Conservation (phyloP, 2,329 filamentous ascomycete genomes). For the Cladosporium oxysporum region DNA sequence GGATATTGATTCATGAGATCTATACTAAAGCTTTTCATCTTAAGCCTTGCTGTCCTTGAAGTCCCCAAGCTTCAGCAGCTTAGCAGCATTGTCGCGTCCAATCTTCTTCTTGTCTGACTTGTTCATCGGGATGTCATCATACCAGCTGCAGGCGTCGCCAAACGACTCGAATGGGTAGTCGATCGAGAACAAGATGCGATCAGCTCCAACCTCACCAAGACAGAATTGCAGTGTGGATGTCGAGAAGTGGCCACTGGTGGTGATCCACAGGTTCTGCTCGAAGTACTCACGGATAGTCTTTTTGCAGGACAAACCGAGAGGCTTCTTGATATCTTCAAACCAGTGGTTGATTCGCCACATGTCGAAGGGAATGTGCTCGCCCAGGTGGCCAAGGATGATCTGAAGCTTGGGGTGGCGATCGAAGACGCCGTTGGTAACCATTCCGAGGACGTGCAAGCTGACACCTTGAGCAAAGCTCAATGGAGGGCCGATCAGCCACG, state of each 20-base stretch:
- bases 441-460: constrained; percentile 57
- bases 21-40: neutral
- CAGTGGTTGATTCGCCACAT: constrained; percentile 47
- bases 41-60: constrained; percentile 22
- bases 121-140: constrained; percentile 29
- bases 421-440: constrained; percentile 54
- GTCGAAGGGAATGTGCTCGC: constrained; percentile 54
- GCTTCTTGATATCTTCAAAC: constrained; percentile 58
- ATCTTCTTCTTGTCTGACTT: constrained; percentile 29
- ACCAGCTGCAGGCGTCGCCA: constrained; percentile 35
- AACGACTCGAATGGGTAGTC: constrained; percentile 37
- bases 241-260: constrained; percentile 59
- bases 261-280: constrained; percentile 58
- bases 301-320: constrained; percentile 51
- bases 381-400: constrained; percentile 52
- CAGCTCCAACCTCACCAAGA: constrained; percentile 48
- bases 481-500: constrained; percentile 62
- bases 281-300: constrained; percentile 56
- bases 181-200: constrained; percentile 34
- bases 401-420: constrained; percentile 51
- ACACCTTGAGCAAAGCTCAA: constrained; percentile 62
- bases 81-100: constrained; percentile 35
- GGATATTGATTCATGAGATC: neutral
- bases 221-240: constrained; percentile 55
- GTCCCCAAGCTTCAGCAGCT: constrained; percentile 31